Evolutionary conservation across 352 stramenopile genomes (phyloP).

Genomic region (Pythium oligandrum): DNA sequence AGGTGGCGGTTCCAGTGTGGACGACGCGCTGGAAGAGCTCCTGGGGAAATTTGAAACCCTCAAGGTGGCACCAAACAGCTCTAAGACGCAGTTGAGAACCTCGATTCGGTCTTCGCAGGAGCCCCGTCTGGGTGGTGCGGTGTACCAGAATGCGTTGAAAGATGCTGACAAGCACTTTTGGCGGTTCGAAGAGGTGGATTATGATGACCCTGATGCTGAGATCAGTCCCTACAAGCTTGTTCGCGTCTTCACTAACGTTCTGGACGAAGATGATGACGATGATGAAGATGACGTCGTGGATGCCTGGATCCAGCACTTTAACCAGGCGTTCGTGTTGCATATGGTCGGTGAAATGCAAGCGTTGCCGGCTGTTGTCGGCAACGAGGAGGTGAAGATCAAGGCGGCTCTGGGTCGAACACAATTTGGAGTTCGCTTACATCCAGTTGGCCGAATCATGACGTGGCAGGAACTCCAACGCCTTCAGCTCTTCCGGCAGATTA

Average conservation of each 20-base stretch:
- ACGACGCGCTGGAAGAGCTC: slow-evolving; percentile 21
- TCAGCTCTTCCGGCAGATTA: neutral
- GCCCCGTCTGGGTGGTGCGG: neutral
- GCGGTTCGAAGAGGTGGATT: neutral
- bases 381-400: neutral
- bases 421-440: neutral
- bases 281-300: neutral
- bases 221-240: neutral
- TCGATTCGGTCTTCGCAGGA: no score
- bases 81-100: no score
- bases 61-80: no score
- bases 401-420: neutral
- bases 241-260: neutral
- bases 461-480: neutral
- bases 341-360: neutral
- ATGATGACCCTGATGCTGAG: neutral
- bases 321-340: neutral
- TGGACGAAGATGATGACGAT: neutral
- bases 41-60: slow-evolving; percentile 14
- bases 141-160: slow-evolving; percentile 4
- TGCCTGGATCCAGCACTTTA: neutral
- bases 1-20: slow-evolving; percentile 10
- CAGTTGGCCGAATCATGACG: neutral
- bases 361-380: neutral
- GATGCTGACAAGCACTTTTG: neutral